Conservation (phyloP, 1,284 basidiomycete species). For the Spongispora temasekensis region DNA sequence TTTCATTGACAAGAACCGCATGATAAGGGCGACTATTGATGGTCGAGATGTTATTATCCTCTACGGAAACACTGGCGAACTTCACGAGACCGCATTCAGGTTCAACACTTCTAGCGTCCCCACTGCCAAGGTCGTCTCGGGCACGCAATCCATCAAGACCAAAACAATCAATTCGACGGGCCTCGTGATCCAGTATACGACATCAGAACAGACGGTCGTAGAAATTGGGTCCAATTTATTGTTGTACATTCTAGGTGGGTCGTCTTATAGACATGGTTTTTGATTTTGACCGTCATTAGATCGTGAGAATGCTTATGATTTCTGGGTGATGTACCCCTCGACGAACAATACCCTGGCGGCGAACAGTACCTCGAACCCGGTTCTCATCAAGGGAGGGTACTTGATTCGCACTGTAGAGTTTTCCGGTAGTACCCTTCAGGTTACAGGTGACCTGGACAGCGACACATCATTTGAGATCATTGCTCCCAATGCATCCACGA, state of each 20-base stretch:
- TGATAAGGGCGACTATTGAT: conserved; percentile 49
- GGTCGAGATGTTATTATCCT: conserved; percentile 48
- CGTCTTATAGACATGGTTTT: not conserved
- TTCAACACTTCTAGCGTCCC: conserved; percentile 30
- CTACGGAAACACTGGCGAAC: conserved; percentile 49
- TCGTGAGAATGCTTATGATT: conserved; percentile 48
- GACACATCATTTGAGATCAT: conserved; percentile 48
- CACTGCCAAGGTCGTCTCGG: conserved; percentile 41
- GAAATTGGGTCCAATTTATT: conserved; percentile 41
- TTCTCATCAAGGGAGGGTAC: conserved; percentile 51
- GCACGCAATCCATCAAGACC: conserved; percentile 39
- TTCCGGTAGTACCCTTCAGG: conserved; percentile 37
- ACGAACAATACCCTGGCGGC: conserved; percentile 38
- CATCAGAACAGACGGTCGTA: conserved; percentile 47
- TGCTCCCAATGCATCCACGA: conserved; percentile 39
- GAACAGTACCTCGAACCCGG: conserved; percentile 42
- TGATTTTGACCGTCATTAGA: conserved; percentile 35
- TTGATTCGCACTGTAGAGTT: conserved; percentile 43
- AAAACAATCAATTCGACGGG: conserved; percentile 33
- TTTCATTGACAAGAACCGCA: conserved; percentile 3
- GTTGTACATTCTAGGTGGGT: conserved; percentile 46
- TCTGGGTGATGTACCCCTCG: conserved; percentile 50
- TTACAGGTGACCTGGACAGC: conserved; percentile 44
- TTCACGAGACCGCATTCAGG: conserved; percentile 51
- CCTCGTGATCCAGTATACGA: conserved; percentile 46